phyloP scores from a whole-genome alignment of 2,329 filamentous ascomycete species.

The Diaporthe velutina region DNA sequence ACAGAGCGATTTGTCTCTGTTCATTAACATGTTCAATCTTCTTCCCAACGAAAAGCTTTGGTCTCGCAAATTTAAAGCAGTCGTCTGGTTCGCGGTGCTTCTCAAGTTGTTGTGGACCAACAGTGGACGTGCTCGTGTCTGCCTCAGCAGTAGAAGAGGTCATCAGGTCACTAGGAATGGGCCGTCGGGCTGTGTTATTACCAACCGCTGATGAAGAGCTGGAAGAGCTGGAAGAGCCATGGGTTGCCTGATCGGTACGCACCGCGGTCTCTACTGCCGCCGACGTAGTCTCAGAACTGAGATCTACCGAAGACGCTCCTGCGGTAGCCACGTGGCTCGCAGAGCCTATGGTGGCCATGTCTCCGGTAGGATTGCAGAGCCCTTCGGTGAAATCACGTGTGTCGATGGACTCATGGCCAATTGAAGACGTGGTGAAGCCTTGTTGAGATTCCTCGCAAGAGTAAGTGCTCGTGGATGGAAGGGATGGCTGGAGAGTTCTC shows the following conservation, averaged over 20 bases:
- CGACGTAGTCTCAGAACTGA: background rate
- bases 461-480: conserved; percentile 8
- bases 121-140: background rate
- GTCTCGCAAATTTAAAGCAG: conserved; percentile 45
- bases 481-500: conserved; percentile 39
- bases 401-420: background rate
- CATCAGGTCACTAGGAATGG: background rate
- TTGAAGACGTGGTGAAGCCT: background rate
- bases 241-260: conserved; percentile 31
- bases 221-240: conserved; percentile 17
- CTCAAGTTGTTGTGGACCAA: background rate
- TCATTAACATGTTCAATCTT: conserved; percentile 31
- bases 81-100: background rate
- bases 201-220: background rate
- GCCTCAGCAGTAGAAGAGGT: background rate
- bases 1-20: conserved; percentile 33
- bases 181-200: background rate
- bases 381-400: conserved; percentile 2
- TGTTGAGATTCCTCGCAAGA: conserved; percentile 36
- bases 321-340: conserved; percentile 37
- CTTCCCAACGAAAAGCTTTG: conserved; percentile 47
- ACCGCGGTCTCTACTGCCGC: background rate
- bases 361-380: background rate
- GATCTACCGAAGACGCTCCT: background rate
- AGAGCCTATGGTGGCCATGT: conserved; percentile 14